phyloP scores from a whole-genome alignment of 2,329 filamentous ascomycete genomes.

The Paradendryphiella salina region DNA sequence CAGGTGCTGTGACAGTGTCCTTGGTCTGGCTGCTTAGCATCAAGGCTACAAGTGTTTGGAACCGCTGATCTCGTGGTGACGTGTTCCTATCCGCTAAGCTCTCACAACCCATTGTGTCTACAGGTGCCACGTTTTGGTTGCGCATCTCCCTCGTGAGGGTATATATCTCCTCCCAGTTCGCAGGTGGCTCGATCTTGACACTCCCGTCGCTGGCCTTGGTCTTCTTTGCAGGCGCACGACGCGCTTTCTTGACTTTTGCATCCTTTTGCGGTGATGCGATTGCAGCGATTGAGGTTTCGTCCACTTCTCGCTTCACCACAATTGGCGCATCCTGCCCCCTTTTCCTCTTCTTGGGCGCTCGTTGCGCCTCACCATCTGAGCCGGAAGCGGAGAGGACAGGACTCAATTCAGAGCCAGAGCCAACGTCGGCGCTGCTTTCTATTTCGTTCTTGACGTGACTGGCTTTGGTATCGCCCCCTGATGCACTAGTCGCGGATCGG shows the following conservation, averaged over 20 bases:
- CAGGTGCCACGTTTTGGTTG: slow-evolving; percentile 72
- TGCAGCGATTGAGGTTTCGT: slow-evolving; percentile 24
- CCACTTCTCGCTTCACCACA: slow-evolving; percentile 39
- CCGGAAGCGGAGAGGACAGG: slow-evolving; percentile 33
- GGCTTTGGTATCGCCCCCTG: slow-evolving; percentile 22
- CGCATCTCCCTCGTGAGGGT: slow-evolving; percentile 75
- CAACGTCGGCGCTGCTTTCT: slow-evolving; percentile 7
- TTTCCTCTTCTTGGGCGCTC: slow-evolving; percentile 52
- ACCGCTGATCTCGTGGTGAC: slow-evolving; percentile 64
- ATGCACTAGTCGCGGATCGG: slow-evolving; percentile 31
- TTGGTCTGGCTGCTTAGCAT: slow-evolving; percentile 95
- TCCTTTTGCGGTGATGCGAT: slow-evolving; percentile 33
- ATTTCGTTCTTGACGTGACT: slow-evolving; percentile 12
- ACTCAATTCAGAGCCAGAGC: slow-evolving; percentile 40
- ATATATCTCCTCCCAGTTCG: slow-evolving; percentile 85
- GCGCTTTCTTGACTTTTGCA: slow-evolving; percentile 39
- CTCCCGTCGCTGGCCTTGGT: slow-evolving; percentile 32
- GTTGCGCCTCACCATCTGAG: slow-evolving; percentile 28
- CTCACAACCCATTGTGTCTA: slow-evolving; percentile 98
- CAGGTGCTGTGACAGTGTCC: slow-evolving; percentile 83
- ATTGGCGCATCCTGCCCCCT: slow-evolving; percentile 43
- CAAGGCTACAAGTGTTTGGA: slow-evolving; percentile 82
- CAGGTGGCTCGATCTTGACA: slow-evolving; percentile 63
- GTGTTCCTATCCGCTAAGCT: slow-evolving; percentile 63
- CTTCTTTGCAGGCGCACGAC: slow-evolving; percentile 45